A percentile compares a stretch with the other conserved stretches of the same genome.
These are phyloP conservation scores for Exobasidium rhododendri DNA, from an alignment of 1,284 basidiomycete genomes.

Conservation along the genomic window DNA sequence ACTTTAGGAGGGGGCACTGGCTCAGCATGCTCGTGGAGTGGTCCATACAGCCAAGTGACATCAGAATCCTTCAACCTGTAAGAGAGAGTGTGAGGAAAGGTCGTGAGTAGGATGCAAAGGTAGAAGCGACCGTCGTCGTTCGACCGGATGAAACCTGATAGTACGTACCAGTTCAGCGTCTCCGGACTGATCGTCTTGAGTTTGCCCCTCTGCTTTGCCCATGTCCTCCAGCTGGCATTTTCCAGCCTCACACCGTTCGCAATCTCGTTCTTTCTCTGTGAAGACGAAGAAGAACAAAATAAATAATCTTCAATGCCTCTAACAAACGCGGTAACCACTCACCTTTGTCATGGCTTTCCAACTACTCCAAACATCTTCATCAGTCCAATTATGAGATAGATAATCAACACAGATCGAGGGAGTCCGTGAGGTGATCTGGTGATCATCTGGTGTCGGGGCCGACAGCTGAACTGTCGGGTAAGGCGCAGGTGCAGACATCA, in stretches of 20 bases:
- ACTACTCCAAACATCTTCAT: slow-evolving; percentile 96
- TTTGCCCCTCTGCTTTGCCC: slow-evolving; percentile 98
- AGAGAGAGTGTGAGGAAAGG: slow-evolving; percentile 8
- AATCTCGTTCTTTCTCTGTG: slow-evolving; percentile 86
- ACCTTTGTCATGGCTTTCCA: slow-evolving; percentile 94
- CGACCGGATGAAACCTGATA: no score
- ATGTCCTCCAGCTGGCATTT: slow-evolving; percentile 97
- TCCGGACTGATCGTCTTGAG: slow-evolving; percentile 93
- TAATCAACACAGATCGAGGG: slow-evolving; percentile 67
- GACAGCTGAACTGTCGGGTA: slow-evolving; percentile 48
- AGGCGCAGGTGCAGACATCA: slow-evolving; percentile 53
- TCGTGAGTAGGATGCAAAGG: slow-evolving; percentile 3
- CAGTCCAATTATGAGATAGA: slow-evolving; percentile 87
- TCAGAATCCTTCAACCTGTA: slow-evolving; percentile 96
- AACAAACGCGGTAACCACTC: neutral
- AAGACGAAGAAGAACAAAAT: neutral
- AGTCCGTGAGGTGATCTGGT: slow-evolving; percentile 48
- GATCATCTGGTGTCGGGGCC: slow-evolving; percentile 50
- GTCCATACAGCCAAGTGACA: slow-evolving; percentile 98
- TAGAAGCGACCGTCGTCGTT: no score
- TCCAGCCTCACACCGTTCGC: slow-evolving; percentile 90
- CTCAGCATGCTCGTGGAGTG: slow-evolving; percentile 70
- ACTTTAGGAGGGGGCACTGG: slow-evolving; percentile 61
- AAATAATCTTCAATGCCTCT: neutral
- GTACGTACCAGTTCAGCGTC: slow-evolving; percentile 94